Percentiles rank a stretch among this genome's conserved stretches.
Conservation (phyloP, 140 eudicot genomes). For the Senecio squalidus region DNA sequence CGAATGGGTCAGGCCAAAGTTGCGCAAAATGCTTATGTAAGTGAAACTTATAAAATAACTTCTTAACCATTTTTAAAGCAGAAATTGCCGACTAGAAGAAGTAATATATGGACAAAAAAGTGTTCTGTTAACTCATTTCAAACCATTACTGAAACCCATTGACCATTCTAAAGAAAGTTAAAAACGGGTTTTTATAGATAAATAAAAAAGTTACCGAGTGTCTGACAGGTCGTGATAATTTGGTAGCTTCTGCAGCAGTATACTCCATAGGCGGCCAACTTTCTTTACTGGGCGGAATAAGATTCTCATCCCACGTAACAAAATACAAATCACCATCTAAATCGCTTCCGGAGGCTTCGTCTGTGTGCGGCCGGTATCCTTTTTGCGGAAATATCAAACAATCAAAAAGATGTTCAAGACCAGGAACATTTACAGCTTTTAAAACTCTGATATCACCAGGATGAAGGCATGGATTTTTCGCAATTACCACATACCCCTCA, state of each 20-base stretch:
- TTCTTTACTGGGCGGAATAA: constrained; percentile 75
- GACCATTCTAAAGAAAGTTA: no score
- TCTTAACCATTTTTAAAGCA: no score
- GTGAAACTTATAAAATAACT: no score
- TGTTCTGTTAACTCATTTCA: no score
- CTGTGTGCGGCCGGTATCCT: constrained; percentile 84
- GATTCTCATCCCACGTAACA: constrained; percentile 82
- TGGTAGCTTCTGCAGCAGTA: constrained; percentile 46
- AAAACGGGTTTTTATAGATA: no score
- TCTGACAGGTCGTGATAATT: constrained; percentile 45
- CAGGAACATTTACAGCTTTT: constrained; percentile 74
- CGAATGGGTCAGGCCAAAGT: no score
- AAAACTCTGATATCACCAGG: constrained; percentile 83
- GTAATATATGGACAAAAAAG: no score
- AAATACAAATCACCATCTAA: constrained; percentile 80
- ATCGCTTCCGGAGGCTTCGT: constrained; percentile 94
- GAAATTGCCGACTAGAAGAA: no score
- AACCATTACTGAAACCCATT: no score
- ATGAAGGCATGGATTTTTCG: constrained; percentile 88
- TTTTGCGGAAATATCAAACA: constrained; percentile 90
- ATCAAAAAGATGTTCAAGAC: constrained; percentile 65
- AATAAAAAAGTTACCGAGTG: constrained; percentile 42
- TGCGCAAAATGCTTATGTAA: no score
- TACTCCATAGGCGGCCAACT: constrained; percentile 90
- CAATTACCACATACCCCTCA: constrained; percentile 74